phyloP scores from a whole-genome alignment of 495 filamentous ascomycete genomes.

The Hypoxylon trugodes region DNA sequence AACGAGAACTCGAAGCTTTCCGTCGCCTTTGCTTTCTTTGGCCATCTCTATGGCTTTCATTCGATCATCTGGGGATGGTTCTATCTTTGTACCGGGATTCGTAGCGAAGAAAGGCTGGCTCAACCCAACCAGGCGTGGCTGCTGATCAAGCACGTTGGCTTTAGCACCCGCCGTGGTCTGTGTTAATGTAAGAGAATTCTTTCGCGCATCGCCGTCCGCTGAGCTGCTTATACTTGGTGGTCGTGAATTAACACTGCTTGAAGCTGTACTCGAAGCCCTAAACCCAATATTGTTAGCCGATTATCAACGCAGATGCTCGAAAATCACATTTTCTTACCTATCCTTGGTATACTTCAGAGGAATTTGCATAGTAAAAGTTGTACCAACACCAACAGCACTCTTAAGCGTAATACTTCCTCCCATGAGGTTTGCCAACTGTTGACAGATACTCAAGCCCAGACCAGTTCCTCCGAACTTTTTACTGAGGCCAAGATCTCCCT shows the following conservation, averaged over 20 bases:
- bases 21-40: slow-evolving; percentile 63
- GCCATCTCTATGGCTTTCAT: slow-evolving; percentile 57
- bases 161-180: slow-evolving; percentile 44
- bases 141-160: slow-evolving; percentile 54
- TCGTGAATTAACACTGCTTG: slow-evolving; percentile 69
- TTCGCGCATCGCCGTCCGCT: slow-evolving; percentile 67
- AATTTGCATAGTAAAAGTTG: slow-evolving; percentile 83
- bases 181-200: slow-evolving; percentile 41
- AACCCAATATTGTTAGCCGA: slow-evolving; percentile 48
- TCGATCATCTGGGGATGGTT: slow-evolving; percentile 47
- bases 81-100: slow-evolving; percentile 44
- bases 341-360: slow-evolving; percentile 81
- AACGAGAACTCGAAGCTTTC: slow-evolving; percentile 83
- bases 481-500: slow-evolving; percentile 86
- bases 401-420: slow-evolving; percentile 75
- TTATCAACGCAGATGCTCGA: background rate
- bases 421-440: slow-evolving; percentile 85
- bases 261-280: slow-evolving; percentile 56
- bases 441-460: slow-evolving; percentile 88
- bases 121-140: slow-evolving; percentile 82
- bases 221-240: slow-evolving; percentile 78
- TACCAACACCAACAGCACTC: slow-evolving; percentile 78
- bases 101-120: slow-evolving; percentile 87
- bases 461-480: slow-evolving; percentile 93
- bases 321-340: slow-evolving; percentile 44